phyloP scores from a whole-genome alignment of 169 alveolate species.

The Theileria parva region DNA sequence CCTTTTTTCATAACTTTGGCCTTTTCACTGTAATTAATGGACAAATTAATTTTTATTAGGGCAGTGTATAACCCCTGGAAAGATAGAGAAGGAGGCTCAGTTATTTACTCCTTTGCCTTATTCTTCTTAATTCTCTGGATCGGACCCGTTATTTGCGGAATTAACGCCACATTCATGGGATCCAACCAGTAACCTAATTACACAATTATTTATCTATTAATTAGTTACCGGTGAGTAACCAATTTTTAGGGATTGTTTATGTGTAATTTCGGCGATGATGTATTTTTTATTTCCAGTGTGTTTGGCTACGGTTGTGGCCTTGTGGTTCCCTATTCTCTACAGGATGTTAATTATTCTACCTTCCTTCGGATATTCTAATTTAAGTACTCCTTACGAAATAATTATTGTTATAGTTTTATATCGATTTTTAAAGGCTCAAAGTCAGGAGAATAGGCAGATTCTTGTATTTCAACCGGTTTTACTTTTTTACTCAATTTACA shows the following conservation, averaged over 20 bases:
- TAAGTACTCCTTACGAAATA: conserved; percentile 9
- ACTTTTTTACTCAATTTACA: conserved; percentile 19
- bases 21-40: conserved; percentile 37
- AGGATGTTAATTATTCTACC: conserved; percentile 25
- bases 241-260: conserved; percentile 23
- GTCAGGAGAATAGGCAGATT: conserved; percentile 20
- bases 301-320: conserved; percentile 8
- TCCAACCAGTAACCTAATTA: conserved; percentile 20
- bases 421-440: conserved; percentile 29
- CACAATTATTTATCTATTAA: not conserved
- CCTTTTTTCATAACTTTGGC: conserved; percentile 54
- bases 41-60: conserved; percentile 17
- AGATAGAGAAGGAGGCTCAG: not conserved
- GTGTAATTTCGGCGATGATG: conserved; percentile 23
- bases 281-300: conserved; percentile 53
- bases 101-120: conserved; percentile 18
- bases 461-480: conserved; percentile 43
- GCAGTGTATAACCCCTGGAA: conserved; percentile 35
- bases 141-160: conserved; percentile 19
- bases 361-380: conserved; percentile 17
- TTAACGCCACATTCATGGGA: conserved; percentile 44
- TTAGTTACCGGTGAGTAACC: not conserved
- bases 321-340: conserved; percentile 15
- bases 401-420: conserved; percentile 15
- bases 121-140: conserved; percentile 50